Base-by-base conservation (phyloP, 148 eudicot species). In the Silene latifolia region DNA sequence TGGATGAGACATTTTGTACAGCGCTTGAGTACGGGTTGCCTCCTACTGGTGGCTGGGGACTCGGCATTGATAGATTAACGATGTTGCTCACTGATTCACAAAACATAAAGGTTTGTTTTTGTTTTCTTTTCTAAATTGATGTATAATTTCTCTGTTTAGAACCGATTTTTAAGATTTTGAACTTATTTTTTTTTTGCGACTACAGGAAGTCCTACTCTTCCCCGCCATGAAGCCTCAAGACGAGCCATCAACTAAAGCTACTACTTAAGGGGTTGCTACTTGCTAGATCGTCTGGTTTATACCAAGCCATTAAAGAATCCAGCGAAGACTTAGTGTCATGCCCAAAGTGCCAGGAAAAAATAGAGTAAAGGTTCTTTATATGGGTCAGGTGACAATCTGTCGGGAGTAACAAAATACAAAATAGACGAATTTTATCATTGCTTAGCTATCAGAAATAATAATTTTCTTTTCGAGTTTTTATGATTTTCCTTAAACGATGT, bases 201-300 rank as follows among this genome's bases (percentile, higher is more conserved):
- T 23, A 63, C 90, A 94, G 97, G 98, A 94, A 87, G 98, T 94
- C 29, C 73, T 93, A 32, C 90, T 93, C 24, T 93, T 93, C 79
- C 98, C 97, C 11, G 97, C 97, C 25, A 93, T 93, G 98, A 93
- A 90, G 65, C 97, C 97, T 62, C 94, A 91, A 68, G 98, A 93
- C 62, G 98, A 93, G 61, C 90, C 86, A 46, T 83, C 87, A 21
- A 27, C 76, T 76, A 88, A 93, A 82, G n/a, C n/a, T n/a, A 93
- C 84, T 27, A 27, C 29, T 27, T 27, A 27, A 27, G 29, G 29
- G 29, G 29, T 27, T 27, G 29, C 29, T 27, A 27, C 29, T 2
- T 27, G 1, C 29, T 27, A 27, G 29, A 27, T 27, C 29, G n/a
- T n/a, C n/a, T n/a, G n/a, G n/a, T n/a, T n/a, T n/a, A n/a, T n/a